Evolutionary conservation across 768 basidiomycete genomes (phyloP).

Genomic region (Termitomyces titanicus): DNA sequence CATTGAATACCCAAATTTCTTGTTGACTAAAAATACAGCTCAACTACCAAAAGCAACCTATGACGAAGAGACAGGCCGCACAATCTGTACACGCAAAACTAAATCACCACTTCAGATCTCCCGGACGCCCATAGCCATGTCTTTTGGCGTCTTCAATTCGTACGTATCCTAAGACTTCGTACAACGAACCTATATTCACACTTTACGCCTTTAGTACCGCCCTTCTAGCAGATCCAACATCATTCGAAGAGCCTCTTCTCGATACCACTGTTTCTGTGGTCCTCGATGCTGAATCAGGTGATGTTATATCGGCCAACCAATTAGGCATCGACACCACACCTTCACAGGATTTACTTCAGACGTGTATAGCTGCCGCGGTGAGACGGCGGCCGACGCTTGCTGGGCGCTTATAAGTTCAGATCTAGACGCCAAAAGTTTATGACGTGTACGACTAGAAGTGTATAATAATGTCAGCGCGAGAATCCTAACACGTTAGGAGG

Average conservation of each 20-base stretch:
- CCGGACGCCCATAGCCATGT: constrained; percentile 46
- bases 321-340: constrained; percentile 37
- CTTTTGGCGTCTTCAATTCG: constrained; percentile 84
- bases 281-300: constrained; percentile 42
- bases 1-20: too few relatives aligned
- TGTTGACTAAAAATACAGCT: constrained; percentile 42
- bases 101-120: constrained; percentile 44
- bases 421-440: neutral
- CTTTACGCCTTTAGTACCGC: neutral
- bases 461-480: neutral
- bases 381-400: constrained; percentile 16
- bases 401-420: neutral
- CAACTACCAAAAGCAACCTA: constrained; percentile 67
- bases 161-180: constrained; percentile 31
- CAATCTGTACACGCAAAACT: constrained; percentile 54
- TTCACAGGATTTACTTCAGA: constrained; percentile 19
- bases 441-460: constrained; percentile 4
- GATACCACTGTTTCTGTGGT: constrained; percentile 67
- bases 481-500: neutral
- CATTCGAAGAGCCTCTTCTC: constrained; percentile 88
- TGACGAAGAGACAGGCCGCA: constrained; percentile 61
- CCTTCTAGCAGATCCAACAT: constrained; percentile 78
- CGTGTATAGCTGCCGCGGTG: constrained; percentile 24
- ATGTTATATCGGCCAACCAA: constrained; percentile 51
- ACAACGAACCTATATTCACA: neutral